Percentiles rank a stretch among this genome's conserved stretches.
phyloP scores from a whole-genome alignment of 331 rosid genomes.

The Arachis monticola region DNA sequence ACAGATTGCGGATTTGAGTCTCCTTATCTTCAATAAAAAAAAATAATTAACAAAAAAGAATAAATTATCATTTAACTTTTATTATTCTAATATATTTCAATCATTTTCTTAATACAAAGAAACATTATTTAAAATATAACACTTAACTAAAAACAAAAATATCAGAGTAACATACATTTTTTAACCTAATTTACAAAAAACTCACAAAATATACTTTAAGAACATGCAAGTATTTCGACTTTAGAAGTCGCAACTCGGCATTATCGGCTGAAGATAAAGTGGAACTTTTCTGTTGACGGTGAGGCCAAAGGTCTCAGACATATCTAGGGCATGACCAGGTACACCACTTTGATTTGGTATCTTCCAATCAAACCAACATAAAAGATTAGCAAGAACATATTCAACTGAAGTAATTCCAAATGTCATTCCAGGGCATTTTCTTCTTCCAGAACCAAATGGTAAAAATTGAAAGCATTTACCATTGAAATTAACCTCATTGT shows the following conservation, averaged over 20 bases:
- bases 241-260: neutral
- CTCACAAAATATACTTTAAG: too few relatives aligned
- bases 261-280: slow-evolving; percentile 40
- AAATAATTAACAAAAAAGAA: too few relatives aligned
- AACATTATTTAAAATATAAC: too few relatives aligned
- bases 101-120: too few relatives aligned
- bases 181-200: too few relatives aligned
- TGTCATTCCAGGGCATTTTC: slow-evolving; percentile 45
- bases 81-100: too few relatives aligned
- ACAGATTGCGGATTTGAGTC: too few relatives aligned
- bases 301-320: slow-evolving; percentile 46
- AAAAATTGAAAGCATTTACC: slow-evolving; percentile 48
- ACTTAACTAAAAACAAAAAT: too few relatives aligned
- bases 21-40: too few relatives aligned
- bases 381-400: slow-evolving; percentile 46
- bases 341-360: neutral
- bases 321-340: slow-evolving; percentile 30
- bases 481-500: slow-evolving; percentile 39
- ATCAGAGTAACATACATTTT: too few relatives aligned
- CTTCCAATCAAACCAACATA: slow-evolving; percentile 59
- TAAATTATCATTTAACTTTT: too few relatives aligned
- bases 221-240: too few relatives aligned
- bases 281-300: slow-evolving; percentile 49
- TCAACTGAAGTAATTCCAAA: slow-evolving; percentile 44
- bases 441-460: slow-evolving; percentile 61